Evolutionary conservation across 164 flowering plant genomes (phyloP), one percentile per base, ranked within the genome.

Genomic region (Piper betle): DNA sequence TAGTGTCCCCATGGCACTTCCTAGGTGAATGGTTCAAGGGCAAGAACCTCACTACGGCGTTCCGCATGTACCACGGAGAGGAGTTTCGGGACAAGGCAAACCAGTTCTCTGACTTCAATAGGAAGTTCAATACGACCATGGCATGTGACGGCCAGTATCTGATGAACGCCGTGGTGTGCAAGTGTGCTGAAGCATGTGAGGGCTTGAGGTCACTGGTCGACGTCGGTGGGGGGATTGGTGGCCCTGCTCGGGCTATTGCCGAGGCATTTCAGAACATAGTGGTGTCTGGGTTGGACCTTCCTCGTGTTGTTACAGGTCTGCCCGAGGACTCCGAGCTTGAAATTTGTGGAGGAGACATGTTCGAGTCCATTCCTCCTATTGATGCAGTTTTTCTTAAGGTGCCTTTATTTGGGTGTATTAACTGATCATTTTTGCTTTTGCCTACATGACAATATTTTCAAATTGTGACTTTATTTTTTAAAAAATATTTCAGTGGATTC

Each of bases 291-390:
- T 4, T 38, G 20, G 81, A 81, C 41, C 80, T 77, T 4, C 78
- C 80, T 4, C 78, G 76, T 38, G 78, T 80, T 4, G 74, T 78
- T 9, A 69, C 57, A 16, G 38, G 10, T 37, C n/a, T 25, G 9
- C 1, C 37, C 65, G 50, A 62, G 60, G 39, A 68, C 4, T 19
- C 18, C 61, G 19, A 71, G 73, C 58, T 57, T 75, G 57, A 60
- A 20, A 15, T 70, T 37, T 50, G 58, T 43, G 70, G 60, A n/a
- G 78, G 58, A 12, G 77, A 74, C 55, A 77, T 57, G 59, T 57
- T 57, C 40, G 5, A n/a, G 38, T 25, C 37, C 19, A 57, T 57
- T 12, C 59, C 59, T 52, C 55, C 55, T 4, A 17, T 17, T 13
- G 19, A 52, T 52, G 17, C 13, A 52, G 55, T n/a, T 12, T 52